Base-by-base conservation (phyloP, 805 yeast species). In the Dipodascus geniculatus region DNA sequence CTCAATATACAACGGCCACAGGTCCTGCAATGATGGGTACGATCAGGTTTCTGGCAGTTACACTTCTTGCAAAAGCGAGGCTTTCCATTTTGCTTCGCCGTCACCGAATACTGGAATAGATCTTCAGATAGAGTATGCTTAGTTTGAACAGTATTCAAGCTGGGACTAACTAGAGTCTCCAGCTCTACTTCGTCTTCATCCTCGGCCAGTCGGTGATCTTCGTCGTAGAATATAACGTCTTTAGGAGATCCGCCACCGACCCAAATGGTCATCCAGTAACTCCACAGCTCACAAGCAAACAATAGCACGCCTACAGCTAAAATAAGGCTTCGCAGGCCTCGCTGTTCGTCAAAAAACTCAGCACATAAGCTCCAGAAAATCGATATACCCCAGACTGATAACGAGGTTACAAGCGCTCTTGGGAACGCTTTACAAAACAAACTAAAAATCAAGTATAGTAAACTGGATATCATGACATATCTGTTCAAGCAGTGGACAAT, bases 1-100 rank as follows among this genome's bases (percentile, higher is more conserved):
- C 57, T 74, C 66, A 72, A 58, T 19, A 72, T 64, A 53, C 76
- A 72, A 20, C 56, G 54, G 23, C 65, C 57, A 60, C 76, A 73
- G 42, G 65, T 60, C 24, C 71, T 59, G 60, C 76, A 72, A 56
- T 72, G 76, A 54, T 72, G 76, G 4, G 75, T 58, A 16, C 76
- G 59, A 57, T 72, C 76, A 1, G 76, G 76, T 54, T 72, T 72
- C 71, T 72, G 71, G 57, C 70, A 66, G 31, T 50, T 50, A 61
- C 76, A 72, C 54, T 72, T 73, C 35, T 55, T 52, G 60, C 76
- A 72, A 57, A 57, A 71, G 49, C 76, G 61, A 59, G 60, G 60
- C 42, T 65, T 61, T n/a, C 76, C 76, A 53, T 72, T 68, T 23
- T 65, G 68, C 57, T 72, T 72, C 24, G 75, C 71, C 22, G 67